Conservation (phyloP, 257 asterid species). For the Scutellaria minor region DNA sequence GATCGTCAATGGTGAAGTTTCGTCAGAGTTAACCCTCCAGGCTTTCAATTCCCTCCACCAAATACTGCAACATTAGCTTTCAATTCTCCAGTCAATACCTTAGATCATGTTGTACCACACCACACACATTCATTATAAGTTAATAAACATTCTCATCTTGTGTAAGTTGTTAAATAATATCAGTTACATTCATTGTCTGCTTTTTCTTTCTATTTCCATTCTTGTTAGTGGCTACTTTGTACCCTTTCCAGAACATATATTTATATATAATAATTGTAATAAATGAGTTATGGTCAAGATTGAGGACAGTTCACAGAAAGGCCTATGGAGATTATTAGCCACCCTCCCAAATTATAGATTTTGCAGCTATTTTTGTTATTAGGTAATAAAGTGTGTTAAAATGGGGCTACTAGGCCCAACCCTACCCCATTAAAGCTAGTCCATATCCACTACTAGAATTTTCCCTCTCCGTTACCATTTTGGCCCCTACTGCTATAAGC, state of each 20-base stretch:
- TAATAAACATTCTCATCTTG: slow-evolving; percentile 26
- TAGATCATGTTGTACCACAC: slow-evolving; percentile 35
- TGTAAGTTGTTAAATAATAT: slow-evolving; percentile 8
- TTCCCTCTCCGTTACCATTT: slow-evolving; percentile 12
- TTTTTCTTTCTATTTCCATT: background rate
- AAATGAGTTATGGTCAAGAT: slow-evolving; percentile 23
- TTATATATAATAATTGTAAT: background rate
- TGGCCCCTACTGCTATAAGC: slow-evolving; percentile 36
- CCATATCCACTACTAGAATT: slow-evolving; percentile 20
- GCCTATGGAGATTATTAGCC: slow-evolving; percentile 21
- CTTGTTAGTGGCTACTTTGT: background rate
- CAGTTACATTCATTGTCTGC: background rate
- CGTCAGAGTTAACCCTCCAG: background rate
- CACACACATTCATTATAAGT: background rate
- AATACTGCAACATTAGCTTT: slow-evolving; percentile 2
- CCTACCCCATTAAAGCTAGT: slow-evolving; percentile 10
- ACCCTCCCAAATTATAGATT: slow-evolving; percentile 7
- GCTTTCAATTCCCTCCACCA: background rate
- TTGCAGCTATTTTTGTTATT: slow-evolving; percentile 24
- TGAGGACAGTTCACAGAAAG: background rate
- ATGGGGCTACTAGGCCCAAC: slow-evolving; percentile 32
- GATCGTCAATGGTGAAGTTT: slow-evolving; percentile 1
- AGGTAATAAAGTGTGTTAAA: slow-evolving; percentile 23
- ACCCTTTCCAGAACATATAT: background rate
- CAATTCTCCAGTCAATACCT: slow-evolving; percentile 11